Evolutionary conservation across 192 early-diverging fungal species (phyloP), one percentile per base, ranked within the genome.

Genomic region (Allomyces javanicus): DNA sequence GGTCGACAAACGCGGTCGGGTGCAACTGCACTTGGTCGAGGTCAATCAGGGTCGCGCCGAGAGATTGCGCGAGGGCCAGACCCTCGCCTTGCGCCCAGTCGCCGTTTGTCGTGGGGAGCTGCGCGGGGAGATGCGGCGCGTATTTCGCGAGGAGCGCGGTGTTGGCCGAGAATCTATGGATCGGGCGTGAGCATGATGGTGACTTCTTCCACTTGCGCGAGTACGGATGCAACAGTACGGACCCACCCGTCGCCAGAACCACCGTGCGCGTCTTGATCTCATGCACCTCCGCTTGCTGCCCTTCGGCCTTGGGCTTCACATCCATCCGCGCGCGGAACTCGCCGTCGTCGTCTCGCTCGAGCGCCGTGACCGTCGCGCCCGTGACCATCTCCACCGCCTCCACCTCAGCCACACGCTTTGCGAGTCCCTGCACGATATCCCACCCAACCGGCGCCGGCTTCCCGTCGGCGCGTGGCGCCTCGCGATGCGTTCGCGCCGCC

Each of bases 11-110:
- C 70, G 92, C 94, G 44, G 94, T 97, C n/a, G 94, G 94, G 72
- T 97, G 91, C 33, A 97, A 89, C 76, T 97, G 94, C 62, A 97
- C 89, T 74, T 90, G 93, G 67, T 97, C 91, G 83, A 97, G 85
- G 78, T 93, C 91, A 64, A 94, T 86, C 62, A 86, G 83, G 78
- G 87, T 89, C 25, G 84, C 91, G 27, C 94, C 92, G 64, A 85
- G 77, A 11, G 79, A 83, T n/a, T 81, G 70, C 45, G 87, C 77
- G 83, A 97, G 87, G 77, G 88, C 89, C 75, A 94, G 85, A 72
- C 94, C 94, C 72, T 97, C 92, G 71, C 92, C 92, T 43, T 92
- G 92, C 67, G 88, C 91, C 83, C 92, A 91, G 71, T 91, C 85
- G 69, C 92, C 92, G 72, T 94, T 97, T 62, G 94, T 97, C 11